A percentile compares a stretch with the other conserved stretches of the same genome.
Evolutionary conservation across 2,329 filamentous ascomycete genomes (phyloP).

Genomic region (Alternaria metachromatica): DNA sequence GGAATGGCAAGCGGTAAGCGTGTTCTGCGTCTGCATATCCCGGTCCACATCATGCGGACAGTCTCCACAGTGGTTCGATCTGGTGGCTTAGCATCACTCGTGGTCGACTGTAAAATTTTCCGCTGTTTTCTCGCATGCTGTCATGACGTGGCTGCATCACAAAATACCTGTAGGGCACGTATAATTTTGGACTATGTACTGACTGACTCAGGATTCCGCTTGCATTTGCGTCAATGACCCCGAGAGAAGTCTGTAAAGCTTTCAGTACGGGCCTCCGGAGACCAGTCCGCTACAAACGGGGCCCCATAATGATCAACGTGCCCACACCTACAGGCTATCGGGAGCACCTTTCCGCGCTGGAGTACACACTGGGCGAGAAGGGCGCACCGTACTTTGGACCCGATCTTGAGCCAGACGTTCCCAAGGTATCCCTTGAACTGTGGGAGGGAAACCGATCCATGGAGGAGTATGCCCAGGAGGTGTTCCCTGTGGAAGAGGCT

Average conservation of each 20-base stretch:
- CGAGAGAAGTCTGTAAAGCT: conserved; percentile 78
- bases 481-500: conserved; percentile 92
- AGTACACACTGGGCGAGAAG: conserved; percentile 64
- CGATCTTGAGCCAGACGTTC: conserved; percentile 66
- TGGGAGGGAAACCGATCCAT: conserved; percentile 92
- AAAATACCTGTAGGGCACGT: conserved; percentile 20
- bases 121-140: conserved; percentile 12
- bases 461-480: conserved; percentile 93
- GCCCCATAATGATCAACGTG: conserved; percentile 82
- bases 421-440: conserved; percentile 76
- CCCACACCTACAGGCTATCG: conserved; percentile 87
- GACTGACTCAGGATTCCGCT: conserved; percentile 72
- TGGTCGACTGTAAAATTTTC: conserved; percentile 15
- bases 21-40: conserved; percentile 25
- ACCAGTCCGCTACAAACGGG: conserved; percentile 77
- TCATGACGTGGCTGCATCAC: conserved; percentile 12
- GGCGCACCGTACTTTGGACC: conserved; percentile 69
- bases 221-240: conserved; percentile 88
- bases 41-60: conserved; percentile 24
- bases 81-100: conserved; percentile 22
- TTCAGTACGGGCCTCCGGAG: conserved; percentile 81
- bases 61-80: conserved; percentile 34
- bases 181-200: conserved; percentile 29
- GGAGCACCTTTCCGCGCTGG: conserved; percentile 76
- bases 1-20: conserved; percentile 74